A percentile compares a stretch with the other conserved stretches of the same genome.
phyloP scores from a whole-genome alignment of 352 stramenopile species.

The Sclerospora graminicola region DNA sequence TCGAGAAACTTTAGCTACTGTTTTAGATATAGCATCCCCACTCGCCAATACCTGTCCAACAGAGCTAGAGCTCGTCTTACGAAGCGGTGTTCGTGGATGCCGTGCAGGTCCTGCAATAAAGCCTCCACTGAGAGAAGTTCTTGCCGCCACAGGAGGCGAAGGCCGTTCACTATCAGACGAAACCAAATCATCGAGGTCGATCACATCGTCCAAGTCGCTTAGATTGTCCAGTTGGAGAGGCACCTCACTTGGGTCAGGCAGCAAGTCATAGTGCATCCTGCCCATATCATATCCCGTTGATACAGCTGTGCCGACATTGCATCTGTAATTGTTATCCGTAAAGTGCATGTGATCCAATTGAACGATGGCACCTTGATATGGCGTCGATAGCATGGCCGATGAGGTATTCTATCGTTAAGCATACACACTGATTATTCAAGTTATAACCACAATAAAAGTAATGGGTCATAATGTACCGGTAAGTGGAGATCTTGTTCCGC shows the following conservation, averaged over 20 bases:
- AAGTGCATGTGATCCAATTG: constrained; percentile 10
- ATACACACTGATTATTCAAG: constrained; percentile 1
- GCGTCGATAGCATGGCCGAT: constrained; percentile 2
- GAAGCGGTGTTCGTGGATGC: constrained; percentile 4
- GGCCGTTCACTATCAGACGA: constrained; percentile 30
- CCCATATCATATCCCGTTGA: constrained; percentile 8
- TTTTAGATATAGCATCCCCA: neutral
- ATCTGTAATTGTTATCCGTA: constrained; percentile 2
- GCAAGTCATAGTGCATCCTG: constrained; percentile 8
- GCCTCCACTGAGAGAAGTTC: constrained; percentile 17
- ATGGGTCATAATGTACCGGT: constrained; percentile 8
- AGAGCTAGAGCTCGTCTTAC: constrained; percentile 7
- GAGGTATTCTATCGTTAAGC: constrained; percentile 4
- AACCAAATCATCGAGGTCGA: constrained; percentile 44
- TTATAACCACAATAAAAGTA: neutral
- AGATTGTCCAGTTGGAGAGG: constrained; percentile 33
- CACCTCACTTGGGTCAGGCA: constrained; percentile 19
- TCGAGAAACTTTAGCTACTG: constrained; percentile 3
- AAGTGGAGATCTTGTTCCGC: constrained; percentile 10
- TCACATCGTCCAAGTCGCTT: constrained; percentile 47
- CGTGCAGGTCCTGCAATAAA: constrained; percentile 14
- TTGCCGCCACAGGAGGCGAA: constrained; percentile 17
- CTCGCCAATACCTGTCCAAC: constrained; percentile 1
- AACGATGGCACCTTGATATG: constrained; percentile 4
- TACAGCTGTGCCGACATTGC: neutral